Evolutionary conservation across 2,329 filamentous ascomycete species (phyloP), one percentile per base, ranked within the genome.

Genomic region (Tolypocladium album): DNA sequence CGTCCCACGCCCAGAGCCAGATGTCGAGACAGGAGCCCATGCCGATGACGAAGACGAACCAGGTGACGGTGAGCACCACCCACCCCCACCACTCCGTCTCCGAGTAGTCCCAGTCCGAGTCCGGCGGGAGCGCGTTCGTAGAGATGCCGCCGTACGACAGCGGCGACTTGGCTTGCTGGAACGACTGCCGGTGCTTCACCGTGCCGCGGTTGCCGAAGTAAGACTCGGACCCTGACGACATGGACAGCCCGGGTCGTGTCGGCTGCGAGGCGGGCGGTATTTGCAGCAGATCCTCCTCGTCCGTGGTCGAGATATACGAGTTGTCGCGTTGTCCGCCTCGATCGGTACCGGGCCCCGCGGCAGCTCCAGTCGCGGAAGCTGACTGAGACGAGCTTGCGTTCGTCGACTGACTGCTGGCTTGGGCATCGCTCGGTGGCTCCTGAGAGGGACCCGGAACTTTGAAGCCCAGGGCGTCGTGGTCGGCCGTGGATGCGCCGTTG

Each of bases 1-100:
- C 93, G 76, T 97, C 93, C 94, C 94, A 99, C 2, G 94, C 94
- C 94, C 94, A 99, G 73, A 88, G 94, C 94, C 94, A 99, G 27
- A 97, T 86, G 27, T 89, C 93, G 55, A 97, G 82, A 72, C 92
- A 97, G 57, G 90, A 96, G 58, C 94, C 94, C 89, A 99, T 97
- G 39, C 94, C 94, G 0, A 94, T 85, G 24, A 97, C 92, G 72
- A 99, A 97, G 34, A 97, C 92, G 53, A 95, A 77, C 94, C 95
- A 99, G 0, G 95, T 99, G 55, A 90, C 88, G 47, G 89, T 77
- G 39, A 99, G 78, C 56, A 99, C 88, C 9, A 96, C 88, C 91
- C 93, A 99, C 0, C 94, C 94, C 93, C 94, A 99, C 87, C 90
- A 96, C 68, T 94, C 92, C 0, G 94, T 99, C 76, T 97, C 92